Evolutionary conservation across 441 rosid species (phyloP).

Genomic region (Biscutella laevigata): DNA sequence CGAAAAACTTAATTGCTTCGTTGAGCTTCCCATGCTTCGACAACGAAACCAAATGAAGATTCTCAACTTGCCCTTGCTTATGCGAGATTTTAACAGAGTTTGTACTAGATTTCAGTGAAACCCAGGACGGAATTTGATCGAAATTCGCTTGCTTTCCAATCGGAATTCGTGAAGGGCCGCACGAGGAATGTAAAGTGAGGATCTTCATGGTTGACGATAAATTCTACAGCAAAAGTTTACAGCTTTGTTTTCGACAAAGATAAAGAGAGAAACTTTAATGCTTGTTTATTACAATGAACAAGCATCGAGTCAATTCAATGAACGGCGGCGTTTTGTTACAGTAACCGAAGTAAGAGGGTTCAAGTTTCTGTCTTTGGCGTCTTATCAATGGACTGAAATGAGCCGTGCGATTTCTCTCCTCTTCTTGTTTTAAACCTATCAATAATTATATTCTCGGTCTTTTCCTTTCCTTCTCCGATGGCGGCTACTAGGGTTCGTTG

Average conservation of each 20-base stretch:
- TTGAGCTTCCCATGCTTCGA: slow-evolving; percentile 52
- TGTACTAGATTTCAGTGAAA: slow-evolving; percentile 37
- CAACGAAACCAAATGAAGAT: slow-evolving; percentile 45
- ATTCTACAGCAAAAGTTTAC: neutral
- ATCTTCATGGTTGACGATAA: slow-evolving; percentile 14
- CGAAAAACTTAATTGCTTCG: slow-evolving; percentile 48
- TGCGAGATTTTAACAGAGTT: slow-evolving; percentile 26
- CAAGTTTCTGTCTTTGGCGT: slow-evolving; percentile 17
- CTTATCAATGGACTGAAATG: slow-evolving; percentile 4
- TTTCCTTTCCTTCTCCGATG: slow-evolving; percentile 19
- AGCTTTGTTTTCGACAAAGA: neutral
- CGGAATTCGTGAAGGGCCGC: slow-evolving; percentile 1
- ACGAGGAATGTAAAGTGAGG: slow-evolving; percentile 19
- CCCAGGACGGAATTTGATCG: slow-evolving; percentile 45
- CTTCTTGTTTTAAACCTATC: slow-evolving; percentile 9
- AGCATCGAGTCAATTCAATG: neutral
- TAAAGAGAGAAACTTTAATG: neutral
- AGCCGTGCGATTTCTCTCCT: slow-evolving; percentile 6
- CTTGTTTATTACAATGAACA: slow-evolving; percentile 2
- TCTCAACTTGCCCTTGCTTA: slow-evolving; percentile 43
- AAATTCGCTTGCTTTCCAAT: slow-evolving; percentile 24
- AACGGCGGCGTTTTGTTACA: slow-evolving; percentile 18
- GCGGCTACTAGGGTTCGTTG: slow-evolving; percentile 30
- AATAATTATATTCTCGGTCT: neutral
- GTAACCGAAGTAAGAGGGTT: neutral